phyloP scores from a whole-genome alignment of 1,284 basidiomycete genomes.

The Malassezia slooffiae region DNA sequence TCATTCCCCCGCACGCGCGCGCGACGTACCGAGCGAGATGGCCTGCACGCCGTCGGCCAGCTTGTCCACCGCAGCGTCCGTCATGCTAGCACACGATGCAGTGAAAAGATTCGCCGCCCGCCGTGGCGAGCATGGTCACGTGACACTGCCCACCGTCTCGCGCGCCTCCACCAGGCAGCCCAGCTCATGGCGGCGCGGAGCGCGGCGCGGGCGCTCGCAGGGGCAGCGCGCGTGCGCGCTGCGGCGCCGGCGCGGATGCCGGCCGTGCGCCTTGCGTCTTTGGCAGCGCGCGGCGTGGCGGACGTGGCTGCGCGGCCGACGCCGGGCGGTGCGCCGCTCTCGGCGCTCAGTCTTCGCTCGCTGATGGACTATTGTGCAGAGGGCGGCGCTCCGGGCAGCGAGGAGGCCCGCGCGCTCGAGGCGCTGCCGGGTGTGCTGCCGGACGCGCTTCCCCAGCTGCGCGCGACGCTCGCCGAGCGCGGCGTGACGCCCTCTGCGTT shows the following conservation, averaged over 20 bases:
- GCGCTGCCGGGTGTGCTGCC: conserved; percentile 10
- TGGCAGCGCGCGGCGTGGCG: neutral
- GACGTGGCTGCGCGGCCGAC: neutral
- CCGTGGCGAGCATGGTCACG: neutral
- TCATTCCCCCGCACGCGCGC: too few relatives aligned
- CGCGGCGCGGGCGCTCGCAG: too few relatives aligned
- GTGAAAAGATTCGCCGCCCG: neutral
- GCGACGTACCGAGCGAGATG: conserved; percentile 8
- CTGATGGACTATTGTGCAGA: conserved; percentile 10
- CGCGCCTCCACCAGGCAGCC: too few relatives aligned
- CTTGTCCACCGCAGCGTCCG: conserved; percentile 9
- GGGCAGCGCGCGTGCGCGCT: conserved; percentile 2
- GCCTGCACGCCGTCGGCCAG: conserved; percentile 10
- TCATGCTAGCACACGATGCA: conserved; percentile 10
- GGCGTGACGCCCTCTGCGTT: neutral
- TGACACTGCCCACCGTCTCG: conserved; percentile 1
- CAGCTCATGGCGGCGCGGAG: too few relatives aligned
- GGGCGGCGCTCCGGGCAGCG: neutral
- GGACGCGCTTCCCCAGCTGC: neutral
- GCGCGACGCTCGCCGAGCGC: neutral
- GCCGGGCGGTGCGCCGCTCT: conserved; percentile 1
- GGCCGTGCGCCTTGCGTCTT: neutral
- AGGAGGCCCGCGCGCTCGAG: neutral
- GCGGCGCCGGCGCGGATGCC: neutral
- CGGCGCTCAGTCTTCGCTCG: conserved; percentile 8